phyloP scores from a whole-genome alignment of 169 alveolate species.

The Besnoitia besnoiti region DNA sequence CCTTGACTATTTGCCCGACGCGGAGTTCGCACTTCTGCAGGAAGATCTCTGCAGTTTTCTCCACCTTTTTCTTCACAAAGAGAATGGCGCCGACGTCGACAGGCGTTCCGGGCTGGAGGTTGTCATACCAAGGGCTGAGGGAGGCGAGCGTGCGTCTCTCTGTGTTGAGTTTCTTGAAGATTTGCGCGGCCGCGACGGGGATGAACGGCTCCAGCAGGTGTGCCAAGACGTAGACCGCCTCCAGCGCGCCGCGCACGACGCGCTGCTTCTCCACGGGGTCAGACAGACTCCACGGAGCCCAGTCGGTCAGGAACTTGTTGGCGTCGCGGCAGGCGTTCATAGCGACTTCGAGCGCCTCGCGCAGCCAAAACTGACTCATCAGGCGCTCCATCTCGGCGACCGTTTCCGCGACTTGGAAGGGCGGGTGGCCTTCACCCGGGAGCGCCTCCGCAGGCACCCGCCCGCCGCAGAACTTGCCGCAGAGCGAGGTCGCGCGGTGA shows the following conservation, averaged over 20 bases:
- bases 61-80: neutral
- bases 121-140: constrained; percentile 46
- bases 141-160: constrained; percentile 40
- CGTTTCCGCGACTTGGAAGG: neutral
- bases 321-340: constrained; percentile 81
- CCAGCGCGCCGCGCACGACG: constrained; percentile 85
- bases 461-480: constrained; percentile 61
- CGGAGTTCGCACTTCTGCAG: constrained; percentile 31
- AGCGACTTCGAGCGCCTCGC: constrained; percentile 79
- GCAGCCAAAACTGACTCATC: constrained; percentile 37
- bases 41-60: neutral
- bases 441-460: constrained; percentile 31
- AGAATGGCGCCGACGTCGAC: constrained; percentile 36
- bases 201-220: constrained; percentile 87
- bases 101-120: constrained; percentile 66
- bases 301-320: constrained; percentile 86
- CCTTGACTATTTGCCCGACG: neutral
- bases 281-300: constrained; percentile 86
- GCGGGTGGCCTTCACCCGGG: constrained; percentile 35
- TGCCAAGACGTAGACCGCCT: constrained; percentile 87
- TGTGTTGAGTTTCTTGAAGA: constrained; percentile 81
- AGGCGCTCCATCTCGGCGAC: neutral
- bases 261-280: constrained; percentile 44
- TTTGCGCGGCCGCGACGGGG: constrained; percentile 82
- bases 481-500: constrained; percentile 78